Evolutionary conservation across 78 protist species (phyloP), one percentile per base, ranked within the genome.

Genomic region (Cavenderia fasciculata): DNA sequence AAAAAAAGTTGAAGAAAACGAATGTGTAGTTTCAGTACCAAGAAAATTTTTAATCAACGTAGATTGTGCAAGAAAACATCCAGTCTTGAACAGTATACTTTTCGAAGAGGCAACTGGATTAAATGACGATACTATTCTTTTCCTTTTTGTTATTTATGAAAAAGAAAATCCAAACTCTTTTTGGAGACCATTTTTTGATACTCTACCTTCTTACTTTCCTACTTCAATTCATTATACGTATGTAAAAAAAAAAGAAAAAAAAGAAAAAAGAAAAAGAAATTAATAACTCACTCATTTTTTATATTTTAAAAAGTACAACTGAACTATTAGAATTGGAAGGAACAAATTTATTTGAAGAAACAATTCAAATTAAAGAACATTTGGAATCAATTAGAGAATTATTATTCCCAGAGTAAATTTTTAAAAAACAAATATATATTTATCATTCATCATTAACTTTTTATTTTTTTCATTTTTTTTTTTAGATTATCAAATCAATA

Each of bases 121-220:
- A 1, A 74, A 86, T 31, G 92, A 86, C 43, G 92, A 86, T 31
- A 86, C 92, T 18, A 62, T 73, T 1, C 52, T 86, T 7, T 86
- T 86, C 74, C 63, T 86, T 2, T 86, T 86, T 21, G 74, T 74
- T 1, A 86, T 86, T n/a, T 86, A 86, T 63, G 92, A 86, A 52
- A 86, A 86, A 54, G 92, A 66, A 49, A 86, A 86, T 57, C 72
- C 76, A 33, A 82, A 82, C 33, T 41, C 78, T 14, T 82, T 82
- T 54, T 82, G 90, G 90, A 49, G 90, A 68, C 90, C 90, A 68
- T 82, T 82, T 25, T 82, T 66, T 27, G 90, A 82, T 43, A 82
- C 90, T 14, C n/a, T 82, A 8, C 90, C 90, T 56, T 82, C 90
- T 1, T 82, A 82, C 33, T 82, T 82, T 23, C 72, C 90, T 38